Conservation (phyloP, 106 monocot species). For the Dioscorea dumetorum region DNA sequence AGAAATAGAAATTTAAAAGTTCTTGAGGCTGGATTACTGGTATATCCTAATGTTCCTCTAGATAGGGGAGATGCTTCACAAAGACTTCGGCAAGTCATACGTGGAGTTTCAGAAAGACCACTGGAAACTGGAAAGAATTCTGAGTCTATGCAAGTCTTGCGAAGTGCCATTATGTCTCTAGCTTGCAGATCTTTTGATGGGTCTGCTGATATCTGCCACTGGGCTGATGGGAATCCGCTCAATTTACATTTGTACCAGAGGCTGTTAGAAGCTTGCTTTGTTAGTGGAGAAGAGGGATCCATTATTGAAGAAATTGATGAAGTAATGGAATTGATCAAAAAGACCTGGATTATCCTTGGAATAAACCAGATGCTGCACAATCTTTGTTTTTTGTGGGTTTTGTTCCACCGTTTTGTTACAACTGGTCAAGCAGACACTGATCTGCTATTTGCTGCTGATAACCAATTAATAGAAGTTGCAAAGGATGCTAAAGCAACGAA, state of each 20-base stretch:
- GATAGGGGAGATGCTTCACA: conserved; percentile 66
- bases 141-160: conserved; percentile 89
- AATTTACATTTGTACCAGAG: conserved; percentile 81
- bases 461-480: conserved; percentile 72
- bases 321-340: conserved; percentile 81
- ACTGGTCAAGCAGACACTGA: conserved; percentile 68
- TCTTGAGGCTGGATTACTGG: conserved; percentile 81
- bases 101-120: conserved; percentile 58
- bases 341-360: conserved; percentile 87
- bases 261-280: conserved; percentile 81
- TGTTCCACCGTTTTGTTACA: conserved; percentile 63
- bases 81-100: conserved; percentile 65
- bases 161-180: conserved; percentile 72
- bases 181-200: conserved; percentile 68
- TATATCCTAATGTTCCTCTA: conserved; percentile 55
- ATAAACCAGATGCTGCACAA: conserved; percentile 78
- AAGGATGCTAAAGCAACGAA: conserved; percentile 84
- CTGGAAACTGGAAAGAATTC: conserved; percentile 91
- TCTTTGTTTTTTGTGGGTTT: conserved; percentile 72
- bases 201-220: conserved; percentile 65
- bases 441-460: conserved; percentile 79
- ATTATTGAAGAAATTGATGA: conserved; percentile 92
- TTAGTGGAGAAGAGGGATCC: conserved; percentile 66
- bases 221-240: conserved; percentile 91
- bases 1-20: conserved; percentile 63